phyloP scores from a whole-genome alignment of 2,329 filamentous ascomycete species.

The Lecanoromycetidae sp. region DNA sequence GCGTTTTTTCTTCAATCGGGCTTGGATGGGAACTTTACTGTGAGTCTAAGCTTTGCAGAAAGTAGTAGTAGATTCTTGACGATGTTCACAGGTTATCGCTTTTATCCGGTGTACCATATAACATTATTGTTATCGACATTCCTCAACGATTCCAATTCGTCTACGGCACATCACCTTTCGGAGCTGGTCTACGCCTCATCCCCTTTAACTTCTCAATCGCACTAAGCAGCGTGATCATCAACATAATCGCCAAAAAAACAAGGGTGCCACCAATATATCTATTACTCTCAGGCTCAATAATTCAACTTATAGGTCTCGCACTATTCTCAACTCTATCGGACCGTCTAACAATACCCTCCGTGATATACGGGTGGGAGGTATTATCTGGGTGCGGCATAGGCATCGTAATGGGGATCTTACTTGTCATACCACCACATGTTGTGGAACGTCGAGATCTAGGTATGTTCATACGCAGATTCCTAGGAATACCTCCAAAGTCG shows the following conservation, averaged over 20 bases:
- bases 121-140: slow-evolving; percentile 23
- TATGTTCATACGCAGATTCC: too few relatives aligned
- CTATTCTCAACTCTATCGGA: slow-evolving; percentile 27
- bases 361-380: slow-evolving; percentile 4
- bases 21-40: slow-evolving; percentile 21
- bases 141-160: slow-evolving; percentile 24
- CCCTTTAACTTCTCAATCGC: slow-evolving; percentile 21
- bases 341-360: background rate
- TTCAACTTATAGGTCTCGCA: slow-evolving; percentile 22
- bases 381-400: slow-evolving; percentile 4
- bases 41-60: slow-evolving; percentile 11
- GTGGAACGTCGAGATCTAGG: slow-evolving; percentile 9
- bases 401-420: slow-evolving; percentile 5
- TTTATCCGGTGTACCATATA: slow-evolving; percentile 22
- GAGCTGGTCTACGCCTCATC: slow-evolving; percentile 22
- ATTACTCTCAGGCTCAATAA: slow-evolving; percentile 20
- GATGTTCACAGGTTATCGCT: slow-evolving; percentile 18
- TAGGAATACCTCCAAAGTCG: too few relatives aligned
- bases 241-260: slow-evolving; percentile 19
- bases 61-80: too few relatives aligned
- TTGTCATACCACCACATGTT: slow-evolving; percentile 7
- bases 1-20: slow-evolving; percentile 6
- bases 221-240: slow-evolving; percentile 19
- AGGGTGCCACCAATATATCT: slow-evolving; percentile 23
- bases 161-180: slow-evolving; percentile 20